phyloP scores from a whole-genome alignment of 192 early-diverging fungal genomes.

The Coemansia aciculifera region DNA sequence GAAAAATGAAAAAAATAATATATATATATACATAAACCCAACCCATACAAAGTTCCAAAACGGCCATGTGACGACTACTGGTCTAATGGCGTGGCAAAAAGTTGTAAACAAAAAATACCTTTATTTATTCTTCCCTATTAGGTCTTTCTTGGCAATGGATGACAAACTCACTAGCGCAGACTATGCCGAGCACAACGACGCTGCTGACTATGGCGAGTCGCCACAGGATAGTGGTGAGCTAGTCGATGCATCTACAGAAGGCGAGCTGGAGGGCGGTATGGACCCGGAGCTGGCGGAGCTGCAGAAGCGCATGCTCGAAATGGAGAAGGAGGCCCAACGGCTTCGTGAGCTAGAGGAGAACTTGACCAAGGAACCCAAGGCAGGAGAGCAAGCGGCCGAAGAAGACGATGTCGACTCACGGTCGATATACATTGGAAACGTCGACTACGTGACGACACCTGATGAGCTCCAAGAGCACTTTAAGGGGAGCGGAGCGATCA shows the following conservation, averaged over 20 bases:
- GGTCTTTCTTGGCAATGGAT: slow-evolving; percentile 1
- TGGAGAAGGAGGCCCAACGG: slow-evolving; percentile 53
- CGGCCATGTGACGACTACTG: background rate
- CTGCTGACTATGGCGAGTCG: slow-evolving; percentile 26
- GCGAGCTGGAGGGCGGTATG: slow-evolving; percentile 12
- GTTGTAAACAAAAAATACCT: background rate
- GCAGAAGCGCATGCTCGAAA: slow-evolving; percentile 48
- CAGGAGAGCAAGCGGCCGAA: slow-evolving; percentile 17
- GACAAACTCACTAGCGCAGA: slow-evolving; percentile 7
- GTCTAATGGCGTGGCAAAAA: background rate
- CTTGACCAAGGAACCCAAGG: slow-evolving; percentile 31
- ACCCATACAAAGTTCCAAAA: background rate
- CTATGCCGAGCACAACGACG: slow-evolving; percentile 17
- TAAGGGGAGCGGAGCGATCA: slow-evolving; percentile 92
- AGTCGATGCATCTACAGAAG: slow-evolving; percentile 5
- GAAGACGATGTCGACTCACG: slow-evolving; percentile 68
- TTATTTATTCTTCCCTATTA: background rate
- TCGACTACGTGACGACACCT: slow-evolving; percentile 92
- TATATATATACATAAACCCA: background rate
- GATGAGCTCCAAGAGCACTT: slow-evolving; percentile 96
- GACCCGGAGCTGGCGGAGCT: slow-evolving; percentile 51
- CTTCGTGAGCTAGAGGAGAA: slow-evolving; percentile 53
- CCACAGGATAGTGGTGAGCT: slow-evolving; percentile 7
- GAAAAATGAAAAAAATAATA: background rate
- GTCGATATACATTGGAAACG: slow-evolving; percentile 95